These are phyloP conservation scores for Lachancea meyersii DNA, from an alignment of 805 yeast genomes.

Conservation along the genomic window DNA sequence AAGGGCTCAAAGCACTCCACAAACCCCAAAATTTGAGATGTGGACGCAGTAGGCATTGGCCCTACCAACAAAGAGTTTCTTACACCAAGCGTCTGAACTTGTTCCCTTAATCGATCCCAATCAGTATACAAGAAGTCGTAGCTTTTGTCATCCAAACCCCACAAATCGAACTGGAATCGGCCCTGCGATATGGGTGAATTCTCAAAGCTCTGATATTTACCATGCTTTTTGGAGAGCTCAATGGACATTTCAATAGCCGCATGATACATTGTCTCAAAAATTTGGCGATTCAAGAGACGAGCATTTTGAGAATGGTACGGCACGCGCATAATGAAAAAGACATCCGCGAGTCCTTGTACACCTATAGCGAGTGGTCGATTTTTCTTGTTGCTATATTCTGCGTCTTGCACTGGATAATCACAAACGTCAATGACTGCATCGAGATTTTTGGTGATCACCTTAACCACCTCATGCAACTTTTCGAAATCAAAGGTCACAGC, in stretches of 20 bases:
- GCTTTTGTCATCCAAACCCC: constrained; percentile 46
- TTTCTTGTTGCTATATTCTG: constrained; percentile 63
- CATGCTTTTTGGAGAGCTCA: constrained; percentile 65
- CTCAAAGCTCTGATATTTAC: constrained; percentile 61
- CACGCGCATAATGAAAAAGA: constrained; percentile 66
- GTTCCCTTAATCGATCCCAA: constrained; percentile 64
- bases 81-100: constrained; percentile 56
- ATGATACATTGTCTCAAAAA: constrained; percentile 93
- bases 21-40: constrained; percentile 89
- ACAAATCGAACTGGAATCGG: constrained; percentile 73
- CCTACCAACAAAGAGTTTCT: constrained; percentile 85
- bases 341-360: constrained; percentile 94
- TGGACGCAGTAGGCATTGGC: constrained; percentile 97
- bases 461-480: constrained; percentile 65
- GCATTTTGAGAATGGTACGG: constrained; percentile 91
- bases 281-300: constrained; percentile 63
- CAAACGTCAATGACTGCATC: constrained; percentile 78
- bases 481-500: constrained; percentile 58
- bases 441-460: constrained; percentile 69
- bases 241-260: constrained; percentile 82
- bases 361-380: constrained; percentile 92
- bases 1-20: constrained; percentile 94
- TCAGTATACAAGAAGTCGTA: constrained; percentile 56
- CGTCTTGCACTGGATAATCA: constrained; percentile 72
- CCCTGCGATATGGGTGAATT: constrained; percentile 93